Conservation (phyloP, 1,284 basidiomycete genomes). For the Boletus mariae region DNA sequence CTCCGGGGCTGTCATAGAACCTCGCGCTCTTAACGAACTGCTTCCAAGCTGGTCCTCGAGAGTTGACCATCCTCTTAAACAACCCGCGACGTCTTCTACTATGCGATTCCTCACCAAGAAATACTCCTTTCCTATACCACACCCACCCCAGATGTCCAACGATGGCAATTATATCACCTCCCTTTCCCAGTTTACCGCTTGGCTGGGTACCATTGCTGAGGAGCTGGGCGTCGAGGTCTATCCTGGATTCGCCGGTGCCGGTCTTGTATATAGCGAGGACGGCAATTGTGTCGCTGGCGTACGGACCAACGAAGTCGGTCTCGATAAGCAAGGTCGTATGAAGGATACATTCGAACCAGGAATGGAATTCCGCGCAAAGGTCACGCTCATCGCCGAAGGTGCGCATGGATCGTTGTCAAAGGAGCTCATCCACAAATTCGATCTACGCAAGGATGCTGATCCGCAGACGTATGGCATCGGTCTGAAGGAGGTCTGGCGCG, state of each 20-base stretch:
- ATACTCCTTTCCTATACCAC: constrained; percentile 81
- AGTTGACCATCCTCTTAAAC: constrained; percentile 64
- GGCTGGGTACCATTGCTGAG: constrained; percentile 89
- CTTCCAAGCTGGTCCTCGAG: constrained; percentile 80
- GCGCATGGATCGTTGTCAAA: constrained; percentile 93
- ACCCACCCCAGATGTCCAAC: constrained; percentile 97
- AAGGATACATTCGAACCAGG: constrained; percentile 95
- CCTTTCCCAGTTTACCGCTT: constrained; percentile 84
- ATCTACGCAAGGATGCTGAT: constrained; percentile 75
- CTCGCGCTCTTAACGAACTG: constrained; percentile 88
- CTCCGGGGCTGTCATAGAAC: constrained; percentile 95
- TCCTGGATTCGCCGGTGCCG: constrained; percentile 92
- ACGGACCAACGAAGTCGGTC: constrained; percentile 91
- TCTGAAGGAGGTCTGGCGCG: constrained; percentile 96
- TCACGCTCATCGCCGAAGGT: constrained; percentile 95
- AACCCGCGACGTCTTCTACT: constrained; percentile 73
- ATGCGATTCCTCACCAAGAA: constrained; percentile 88
- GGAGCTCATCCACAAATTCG: constrained; percentile 75
- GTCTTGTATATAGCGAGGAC: constrained; percentile 71
- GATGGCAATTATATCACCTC: constrained; percentile 93
- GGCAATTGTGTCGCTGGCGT: constrained; percentile 78
- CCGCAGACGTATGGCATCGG: constrained; percentile 97
- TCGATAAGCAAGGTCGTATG: constrained; percentile 75
- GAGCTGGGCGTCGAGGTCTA: constrained; percentile 95
- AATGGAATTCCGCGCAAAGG: constrained; percentile 93